Evolutionary conservation across 176 grass and related monocot species (phyloP), one percentile per base, ranked within the genome.

Genomic region (Eremochloa ophiuroides): DNA sequence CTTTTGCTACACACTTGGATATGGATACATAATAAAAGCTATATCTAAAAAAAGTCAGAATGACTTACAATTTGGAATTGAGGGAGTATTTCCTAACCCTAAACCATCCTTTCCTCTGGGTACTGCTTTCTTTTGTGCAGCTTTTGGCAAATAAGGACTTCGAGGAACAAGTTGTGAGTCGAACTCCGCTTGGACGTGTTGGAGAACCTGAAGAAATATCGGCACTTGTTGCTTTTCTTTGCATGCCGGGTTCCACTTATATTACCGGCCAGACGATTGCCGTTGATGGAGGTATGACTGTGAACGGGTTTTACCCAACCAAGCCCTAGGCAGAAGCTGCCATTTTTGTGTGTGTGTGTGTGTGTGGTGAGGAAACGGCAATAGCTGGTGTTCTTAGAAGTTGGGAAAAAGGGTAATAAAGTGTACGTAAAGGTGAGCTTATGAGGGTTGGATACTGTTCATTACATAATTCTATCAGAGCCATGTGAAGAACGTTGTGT

Each of bases 181-280:
- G 90, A 62, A 98, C 95, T 20, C 95, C 95, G 0, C 79, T 94
- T 68, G 71, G 71, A 30, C 86, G 95, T 66, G 82, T 98, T 6
- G 95, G 95, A 78, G 92, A 94, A 71, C 92, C 95, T 20, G 90
- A 83, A 73, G 92, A 98, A 87, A 89, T 94, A 77, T 91, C 92
- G 0, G 89, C 90, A n/a, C 71, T 94, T 0, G 95, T 98, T 46
- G 92, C 84, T 8, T 98, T 90, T 86, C 84, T 94, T 78, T 94
- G 95, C 86, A 82, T 98, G 63, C 95, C 92, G 0, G 86, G 90
- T 78, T 83, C 95, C 23, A 84, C 83, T 76, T 94, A 91, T 80
- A 91, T 93, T 51, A 98, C 86, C 0, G 88, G 88, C 26, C 92
- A 98, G 81, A 93, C 88, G 8, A 87, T 94, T 3, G 76, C 80